Conservation (phyloP, 1,139 yeast genomes). For the Protomyces inouyei region DNA sequence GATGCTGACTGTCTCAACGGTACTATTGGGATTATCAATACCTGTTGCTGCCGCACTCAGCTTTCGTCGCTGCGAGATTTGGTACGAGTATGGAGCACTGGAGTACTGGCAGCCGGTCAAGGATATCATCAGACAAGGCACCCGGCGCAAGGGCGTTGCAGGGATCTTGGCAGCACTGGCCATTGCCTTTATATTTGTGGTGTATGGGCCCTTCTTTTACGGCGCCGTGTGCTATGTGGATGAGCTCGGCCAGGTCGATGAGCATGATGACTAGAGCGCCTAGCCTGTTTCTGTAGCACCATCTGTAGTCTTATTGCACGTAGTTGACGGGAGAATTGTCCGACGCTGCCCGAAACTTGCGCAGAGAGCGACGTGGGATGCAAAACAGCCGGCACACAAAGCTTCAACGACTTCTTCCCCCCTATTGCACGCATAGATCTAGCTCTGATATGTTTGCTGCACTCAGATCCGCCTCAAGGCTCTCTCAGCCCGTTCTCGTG, state of each 20-base stretch:
- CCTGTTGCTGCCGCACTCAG: slow-evolving; percentile 12
- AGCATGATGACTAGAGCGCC: background rate
- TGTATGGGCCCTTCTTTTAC: slow-evolving; percentile 20
- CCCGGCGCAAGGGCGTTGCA: slow-evolving; percentile 7
- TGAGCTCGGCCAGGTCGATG: slow-evolving; percentile 17
- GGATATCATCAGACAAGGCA: slow-evolving; percentile 17
- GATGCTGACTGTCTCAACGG: background rate
- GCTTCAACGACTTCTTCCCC: background rate
- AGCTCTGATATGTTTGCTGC: background rate
- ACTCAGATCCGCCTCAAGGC: background rate
- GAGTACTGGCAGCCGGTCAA: slow-evolving; percentile 27
- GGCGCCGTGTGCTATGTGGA: slow-evolving; percentile 20
- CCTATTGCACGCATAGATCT: background rate
- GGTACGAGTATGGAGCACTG: slow-evolving; percentile 25
- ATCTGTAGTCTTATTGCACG: no score
- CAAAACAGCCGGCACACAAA: background rate
- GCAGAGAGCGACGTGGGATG: background rate
- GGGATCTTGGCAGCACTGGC: slow-evolving; percentile 1
- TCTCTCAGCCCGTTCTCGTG: background rate
- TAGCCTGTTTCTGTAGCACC: background rate
- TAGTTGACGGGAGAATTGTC: no score
- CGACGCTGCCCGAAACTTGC: background rate
- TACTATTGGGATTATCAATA: background rate
- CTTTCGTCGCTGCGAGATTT: slow-evolving; percentile 9
- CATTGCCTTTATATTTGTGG: background rate